These are phyloP conservation scores for Blastobotrys parvus DNA, from an alignment of 805 yeast species.

Conservation along the genomic window DNA sequence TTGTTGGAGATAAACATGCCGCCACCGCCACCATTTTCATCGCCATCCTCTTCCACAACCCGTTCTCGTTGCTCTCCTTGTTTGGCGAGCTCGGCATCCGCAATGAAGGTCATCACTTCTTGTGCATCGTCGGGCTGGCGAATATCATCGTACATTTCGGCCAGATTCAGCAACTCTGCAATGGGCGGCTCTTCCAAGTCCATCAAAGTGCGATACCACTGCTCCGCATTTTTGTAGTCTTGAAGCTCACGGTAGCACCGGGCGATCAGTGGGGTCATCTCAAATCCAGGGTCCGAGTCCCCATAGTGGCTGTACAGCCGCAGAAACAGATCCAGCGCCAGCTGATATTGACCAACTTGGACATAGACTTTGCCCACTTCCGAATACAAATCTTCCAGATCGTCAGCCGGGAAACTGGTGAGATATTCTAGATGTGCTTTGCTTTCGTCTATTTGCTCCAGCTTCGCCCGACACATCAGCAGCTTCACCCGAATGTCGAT, in stretches of 20 bases:
- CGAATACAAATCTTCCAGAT: slow-evolving; percentile 61
- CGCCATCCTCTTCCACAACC: slow-evolving; percentile 1
- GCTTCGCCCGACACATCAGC: slow-evolving; percentile 62
- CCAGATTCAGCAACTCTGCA: slow-evolving; percentile 68
- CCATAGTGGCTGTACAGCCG: not conserved
- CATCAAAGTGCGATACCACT: slow-evolving; percentile 19
- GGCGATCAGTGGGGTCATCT: slow-evolving; percentile 51
- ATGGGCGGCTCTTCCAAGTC: slow-evolving; percentile 37
- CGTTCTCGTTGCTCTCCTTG: not conserved
- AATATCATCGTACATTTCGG: slow-evolving; percentile 61
- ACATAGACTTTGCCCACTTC: slow-evolving; percentile 73
- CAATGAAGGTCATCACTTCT: not conserved
- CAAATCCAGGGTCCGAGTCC: slow-evolving; percentile 10
- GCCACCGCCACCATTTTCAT: slow-evolving; percentile 4
- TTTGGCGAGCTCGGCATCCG: not conserved
- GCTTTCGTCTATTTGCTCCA: slow-evolving; percentile 52
- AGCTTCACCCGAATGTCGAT: slow-evolving; percentile 80
- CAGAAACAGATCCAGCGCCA: slow-evolving; percentile 59
- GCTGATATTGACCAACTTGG: slow-evolving; percentile 58
- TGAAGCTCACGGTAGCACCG: slow-evolving; percentile 70
- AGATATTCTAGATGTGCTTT: slow-evolving; percentile 56
- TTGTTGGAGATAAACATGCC: not conserved
- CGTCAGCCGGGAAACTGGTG: slow-evolving; percentile 46
- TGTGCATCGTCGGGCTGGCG: slow-evolving; percentile 1
- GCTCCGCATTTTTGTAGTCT: slow-evolving; percentile 32